Evolutionary conservation across 2,329 filamentous ascomycete genomes (phyloP).

Genomic region (Hortaea werneckii): DNA sequence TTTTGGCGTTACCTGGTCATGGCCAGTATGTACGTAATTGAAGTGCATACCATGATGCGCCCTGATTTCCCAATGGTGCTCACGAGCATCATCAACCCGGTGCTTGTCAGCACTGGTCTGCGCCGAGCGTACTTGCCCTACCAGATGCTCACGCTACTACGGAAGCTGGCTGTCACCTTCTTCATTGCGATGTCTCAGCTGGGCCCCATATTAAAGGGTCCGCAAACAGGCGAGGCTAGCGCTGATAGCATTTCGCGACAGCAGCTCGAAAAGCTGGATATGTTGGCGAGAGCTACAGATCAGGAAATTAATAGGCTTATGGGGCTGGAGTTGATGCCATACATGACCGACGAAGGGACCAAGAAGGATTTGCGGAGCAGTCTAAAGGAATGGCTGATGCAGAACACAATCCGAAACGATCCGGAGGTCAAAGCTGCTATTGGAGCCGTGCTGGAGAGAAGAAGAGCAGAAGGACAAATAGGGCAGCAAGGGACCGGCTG

Average conservation of each 20-base stretch:
- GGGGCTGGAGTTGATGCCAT: slow-evolving; percentile 72
- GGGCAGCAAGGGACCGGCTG: background rate
- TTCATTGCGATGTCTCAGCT: slow-evolving; percentile 79
- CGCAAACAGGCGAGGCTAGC: slow-evolving; percentile 6
- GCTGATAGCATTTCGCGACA: slow-evolving; percentile 40
- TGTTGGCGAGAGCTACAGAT: slow-evolving; percentile 50
- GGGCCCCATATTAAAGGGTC: slow-evolving; percentile 51
- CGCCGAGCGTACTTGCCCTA: slow-evolving; percentile 69
- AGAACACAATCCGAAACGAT: slow-evolving; percentile 72
- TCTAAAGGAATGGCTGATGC: slow-evolving; percentile 77
- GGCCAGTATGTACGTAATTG: slow-evolving; percentile 45
- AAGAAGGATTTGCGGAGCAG: slow-evolving; percentile 56
- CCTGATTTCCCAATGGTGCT: slow-evolving; percentile 36
- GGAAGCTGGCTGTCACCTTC: slow-evolving; percentile 65
- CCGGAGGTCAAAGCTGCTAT: slow-evolving; percentile 75
- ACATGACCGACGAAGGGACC: slow-evolving; percentile 59
- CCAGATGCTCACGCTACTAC: slow-evolving; percentile 65
- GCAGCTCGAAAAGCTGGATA: slow-evolving; percentile 58
- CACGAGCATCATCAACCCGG: slow-evolving; percentile 38
- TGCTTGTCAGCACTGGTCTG: slow-evolving; percentile 29
- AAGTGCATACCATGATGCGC: slow-evolving; percentile 47
- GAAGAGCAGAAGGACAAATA: slow-evolving; percentile 18
- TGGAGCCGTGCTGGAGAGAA: slow-evolving; percentile 48
- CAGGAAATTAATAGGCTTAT: slow-evolving; percentile 60
- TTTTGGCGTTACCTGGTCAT: slow-evolving; percentile 46